A percentile compares a stretch with the other conserved stretches of the same genome.
Conservation (phyloP, 441 rosid genomes). For the Geranium incanum region DNA sequence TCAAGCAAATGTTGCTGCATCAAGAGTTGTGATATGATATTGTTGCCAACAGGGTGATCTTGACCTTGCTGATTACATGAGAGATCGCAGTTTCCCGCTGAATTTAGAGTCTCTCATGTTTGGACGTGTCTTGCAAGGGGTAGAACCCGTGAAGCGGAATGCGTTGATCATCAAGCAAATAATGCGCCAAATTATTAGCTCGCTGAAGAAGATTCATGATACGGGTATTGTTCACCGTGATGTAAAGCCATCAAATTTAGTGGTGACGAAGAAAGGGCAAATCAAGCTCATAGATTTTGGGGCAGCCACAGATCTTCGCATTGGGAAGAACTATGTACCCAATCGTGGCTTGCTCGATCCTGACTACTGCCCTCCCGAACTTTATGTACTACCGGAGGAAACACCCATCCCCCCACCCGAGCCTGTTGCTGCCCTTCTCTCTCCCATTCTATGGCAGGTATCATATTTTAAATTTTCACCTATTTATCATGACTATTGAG, state of each 20-base stretch:
- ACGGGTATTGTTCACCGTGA: constrained; percentile 90
- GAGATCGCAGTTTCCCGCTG: constrained; percentile 72
- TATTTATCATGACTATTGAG: neutral
- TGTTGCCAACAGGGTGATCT: constrained; percentile 57
- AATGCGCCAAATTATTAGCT: constrained; percentile 81
- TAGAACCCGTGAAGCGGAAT: constrained; percentile 60
- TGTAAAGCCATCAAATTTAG: constrained; percentile 86
- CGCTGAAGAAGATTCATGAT: constrained; percentile 74
- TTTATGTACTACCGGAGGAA: constrained; percentile 86
- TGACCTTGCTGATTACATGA: constrained; percentile 79
- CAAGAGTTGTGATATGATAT: neutral
- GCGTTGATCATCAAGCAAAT: constrained; percentile 87
- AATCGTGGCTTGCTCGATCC: constrained; percentile 68
- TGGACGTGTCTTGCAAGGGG: constrained; percentile 70
- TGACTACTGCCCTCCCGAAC: constrained; percentile 87
- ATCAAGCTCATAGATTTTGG: constrained; percentile 95
- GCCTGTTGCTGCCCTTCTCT: constrained; percentile 85
- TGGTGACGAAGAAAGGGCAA: constrained; percentile 81
- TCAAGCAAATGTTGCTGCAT: neutral
- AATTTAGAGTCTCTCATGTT: constrained; percentile 82
- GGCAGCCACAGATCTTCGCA: constrained; percentile 94
- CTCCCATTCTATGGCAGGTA: constrained; percentile 94
- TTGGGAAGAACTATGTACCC: constrained; percentile 83
- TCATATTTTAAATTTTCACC: neutral
- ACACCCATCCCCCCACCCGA: constrained; percentile 95